These are phyloP conservation scores for Hypoxylon rubiginosum DNA, from an alignment of 2,329 filamentous ascomycete species.

Conservation along the genomic window DNA sequence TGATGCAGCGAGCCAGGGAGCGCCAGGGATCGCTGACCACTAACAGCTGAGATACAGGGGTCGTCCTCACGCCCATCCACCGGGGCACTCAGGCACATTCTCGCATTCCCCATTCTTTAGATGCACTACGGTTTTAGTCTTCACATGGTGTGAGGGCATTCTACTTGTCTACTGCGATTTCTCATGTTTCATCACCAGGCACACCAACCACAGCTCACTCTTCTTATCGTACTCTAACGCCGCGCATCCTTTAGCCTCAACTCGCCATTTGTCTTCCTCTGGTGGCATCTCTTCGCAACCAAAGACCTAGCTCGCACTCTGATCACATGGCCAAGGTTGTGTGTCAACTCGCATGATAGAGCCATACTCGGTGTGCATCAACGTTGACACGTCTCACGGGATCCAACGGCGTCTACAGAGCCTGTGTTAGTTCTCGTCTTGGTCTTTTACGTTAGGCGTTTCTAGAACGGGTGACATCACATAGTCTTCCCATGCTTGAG, in stretches of 20 bases:
- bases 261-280: constrained; percentile 25
- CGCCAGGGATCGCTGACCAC: constrained; percentile 16
- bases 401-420: constrained; percentile 29
- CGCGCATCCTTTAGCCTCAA: constrained; percentile 37
- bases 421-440: background rate
- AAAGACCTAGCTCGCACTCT: constrained; percentile 1
- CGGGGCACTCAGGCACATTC: constrained; percentile 7
- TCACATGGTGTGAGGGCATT: constrained; percentile 22
- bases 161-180: constrained; percentile 29
- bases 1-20: constrained; percentile 28
- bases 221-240: constrained; percentile 26
- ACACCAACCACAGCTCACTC: constrained; percentile 34
- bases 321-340: constrained; percentile 31
- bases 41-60: constrained; percentile 21
- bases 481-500: constrained; percentile 20
- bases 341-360: constrained; percentile 30
- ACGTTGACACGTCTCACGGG: constrained; percentile 30
- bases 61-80: constrained; percentile 18
- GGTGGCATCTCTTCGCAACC: background rate
- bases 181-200: constrained; percentile 39
- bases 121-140: constrained; percentile 21
- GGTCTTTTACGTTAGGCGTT: background rate
- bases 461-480: constrained; percentile 29
- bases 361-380: constrained; percentile 23
- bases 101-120: constrained; percentile 14